Evolutionary conservation across 208 protist species (phyloP), one percentile per base, ranked within the genome.

Genomic region (Leishmania guyanensis): DNA sequence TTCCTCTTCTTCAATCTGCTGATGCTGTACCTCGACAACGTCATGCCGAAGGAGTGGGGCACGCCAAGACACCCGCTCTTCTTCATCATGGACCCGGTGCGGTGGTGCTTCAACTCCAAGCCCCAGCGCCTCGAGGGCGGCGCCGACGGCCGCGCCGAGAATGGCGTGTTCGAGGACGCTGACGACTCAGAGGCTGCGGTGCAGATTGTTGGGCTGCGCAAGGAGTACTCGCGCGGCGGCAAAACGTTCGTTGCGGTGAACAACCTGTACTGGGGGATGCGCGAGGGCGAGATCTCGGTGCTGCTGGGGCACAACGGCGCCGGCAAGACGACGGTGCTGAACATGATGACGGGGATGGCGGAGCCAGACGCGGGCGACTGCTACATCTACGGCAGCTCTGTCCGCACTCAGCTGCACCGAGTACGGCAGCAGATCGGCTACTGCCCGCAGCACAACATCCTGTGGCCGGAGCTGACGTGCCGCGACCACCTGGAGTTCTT

Each of bases 401-500:
- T 99, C 53, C 82, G 79, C 46, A 78, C 79, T 1, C n/a, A 96
- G 16, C 79, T 96, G 33, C 69, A 77, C 51, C 58, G 72, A 14
- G 91, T 95, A 64, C 87, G 92, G 2, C 84, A 92, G 64, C 77
- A 92, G 60, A 95, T 98, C 53, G 97, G 98, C 73, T 88, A 75
- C 75, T 87, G 83, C 48, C 85, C 87, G 78, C 71, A 96, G 39
- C 84, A 97, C 77, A 83, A 86, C 56, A 85, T 88, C 54, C 89
- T 96, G 71, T 89, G 92, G 65, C 79, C 89, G 53, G 82, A 97
- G 46, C 94, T 99, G 48, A 99, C 95, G 39, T 92, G 89, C 48
- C 39, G 78, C 5, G 97, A 99, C 72, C 97, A 99, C 82, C 84
- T 99, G 5, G 73, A 88, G 79, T 98, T 95, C 77, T 99, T 93